A percentile compares a stretch with the other conserved stretches of the same genome.
These are phyloP conservation scores for Phaeophleospora eucalypticola DNA, from an alignment of 2,329 filamentous ascomycete genomes.

Conservation along the genomic window DNA sequence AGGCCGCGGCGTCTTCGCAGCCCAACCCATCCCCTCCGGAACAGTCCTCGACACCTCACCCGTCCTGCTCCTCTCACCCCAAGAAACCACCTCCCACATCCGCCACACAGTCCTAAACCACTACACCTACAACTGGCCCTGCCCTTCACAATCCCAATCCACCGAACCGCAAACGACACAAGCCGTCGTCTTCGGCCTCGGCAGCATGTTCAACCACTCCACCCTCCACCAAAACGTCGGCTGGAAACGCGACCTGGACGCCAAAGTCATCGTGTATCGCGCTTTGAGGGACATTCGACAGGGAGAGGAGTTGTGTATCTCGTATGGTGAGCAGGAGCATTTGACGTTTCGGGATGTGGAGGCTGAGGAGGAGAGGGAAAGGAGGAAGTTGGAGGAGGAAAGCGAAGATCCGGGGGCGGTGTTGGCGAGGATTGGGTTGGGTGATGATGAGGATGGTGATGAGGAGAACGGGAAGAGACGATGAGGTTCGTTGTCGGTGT, in stretches of 20 bases:
- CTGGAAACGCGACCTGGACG: constrained; percentile 49
- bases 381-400: constrained; percentile 32
- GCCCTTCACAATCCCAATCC: constrained; percentile 24
- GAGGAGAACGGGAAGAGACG: neutral
- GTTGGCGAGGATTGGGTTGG: constrained; percentile 31
- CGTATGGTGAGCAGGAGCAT: constrained; percentile 42
- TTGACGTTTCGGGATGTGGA: constrained; percentile 48
- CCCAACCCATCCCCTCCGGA: constrained; percentile 42
- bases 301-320: constrained; percentile 56
- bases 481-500: neutral
- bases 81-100: constrained; percentile 49
- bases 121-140: constrained; percentile 54
- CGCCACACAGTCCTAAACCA: constrained; percentile 50
- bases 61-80: constrained; percentile 46
- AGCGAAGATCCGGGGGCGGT: constrained; percentile 32
- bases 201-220: constrained; percentile 58
- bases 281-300: constrained; percentile 46
- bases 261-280: constrained; percentile 46
- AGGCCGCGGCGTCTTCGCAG: constrained; percentile 54
- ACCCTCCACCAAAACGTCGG: constrained; percentile 50
- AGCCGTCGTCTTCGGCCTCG: constrained; percentile 53
- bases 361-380: constrained; percentile 20
- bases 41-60: constrained; percentile 52
- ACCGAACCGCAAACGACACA: constrained; percentile 38
- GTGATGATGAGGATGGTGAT: neutral